These are phyloP conservation scores for Plasmodium vivax DNA, from an alignment of 169 alveolate species.

Conservation along the genomic window DNA sequence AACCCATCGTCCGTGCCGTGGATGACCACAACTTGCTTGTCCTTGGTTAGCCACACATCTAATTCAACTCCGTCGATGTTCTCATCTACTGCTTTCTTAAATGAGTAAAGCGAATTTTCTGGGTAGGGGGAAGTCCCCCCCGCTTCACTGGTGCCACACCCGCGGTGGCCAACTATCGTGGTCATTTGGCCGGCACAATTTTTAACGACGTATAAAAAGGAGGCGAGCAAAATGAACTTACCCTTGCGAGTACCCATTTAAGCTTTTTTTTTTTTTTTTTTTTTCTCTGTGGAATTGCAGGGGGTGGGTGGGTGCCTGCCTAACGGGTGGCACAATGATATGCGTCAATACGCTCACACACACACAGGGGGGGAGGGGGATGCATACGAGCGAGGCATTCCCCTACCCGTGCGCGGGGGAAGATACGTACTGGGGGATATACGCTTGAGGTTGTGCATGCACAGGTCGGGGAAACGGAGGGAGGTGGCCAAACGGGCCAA, in stretches of 20 bases:
- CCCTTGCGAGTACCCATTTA: not conserved
- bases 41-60: conserved; percentile 81
- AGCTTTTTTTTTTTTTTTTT: too few species aligned
- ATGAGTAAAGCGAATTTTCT: conserved; percentile 79
- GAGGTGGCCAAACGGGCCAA: not conserved
- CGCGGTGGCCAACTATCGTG: conserved; percentile 82
- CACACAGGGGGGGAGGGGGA: not conserved
- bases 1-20: conserved; percentile 78
- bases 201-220: not conserved
- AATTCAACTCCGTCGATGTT: conserved; percentile 82
- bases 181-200: not conserved
- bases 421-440: not conserved
- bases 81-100: conserved; percentile 71
- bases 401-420: not conserved
- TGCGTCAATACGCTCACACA: not conserved
- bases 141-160: conserved; percentile 82
- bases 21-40: conserved; percentile 77
- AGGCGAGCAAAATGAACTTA: not conserved
- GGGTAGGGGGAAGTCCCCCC: conserved; percentile 78
- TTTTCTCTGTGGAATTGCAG: not conserved
- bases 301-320: not conserved
- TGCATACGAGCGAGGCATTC: not conserved
- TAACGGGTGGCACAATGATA: not conserved
- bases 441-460: not conserved
- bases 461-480: not conserved